These are phyloP conservation scores for Claviceps fusiformis DNA, from an alignment of 2,329 filamentous ascomycete genomes.

Conservation along the genomic window DNA sequence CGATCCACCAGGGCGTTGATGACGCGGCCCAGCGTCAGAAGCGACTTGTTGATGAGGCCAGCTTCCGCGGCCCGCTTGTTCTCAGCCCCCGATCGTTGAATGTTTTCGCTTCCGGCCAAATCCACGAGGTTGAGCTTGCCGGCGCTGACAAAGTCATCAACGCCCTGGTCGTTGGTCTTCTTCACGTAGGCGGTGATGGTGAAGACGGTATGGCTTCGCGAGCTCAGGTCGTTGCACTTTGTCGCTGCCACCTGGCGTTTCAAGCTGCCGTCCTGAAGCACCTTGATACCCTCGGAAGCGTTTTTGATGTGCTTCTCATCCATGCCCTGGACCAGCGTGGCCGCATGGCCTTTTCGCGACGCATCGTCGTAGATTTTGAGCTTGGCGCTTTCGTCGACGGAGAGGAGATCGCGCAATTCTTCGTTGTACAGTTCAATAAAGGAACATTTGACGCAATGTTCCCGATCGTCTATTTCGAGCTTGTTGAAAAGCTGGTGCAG, in stretches of 20 bases:
- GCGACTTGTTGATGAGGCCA: constrained; percentile 93
- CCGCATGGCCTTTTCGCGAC: constrained; percentile 68
- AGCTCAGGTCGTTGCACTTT: constrained; percentile 98
- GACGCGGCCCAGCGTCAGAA: constrained; percentile 86
- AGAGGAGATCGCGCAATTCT: constrained; percentile 79
- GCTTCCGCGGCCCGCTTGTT: constrained; percentile 96
- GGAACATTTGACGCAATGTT: constrained; percentile 90
- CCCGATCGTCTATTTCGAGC: constrained; percentile 62
- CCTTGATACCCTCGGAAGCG: constrained; percentile 72
- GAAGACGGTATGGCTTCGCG: constrained; percentile 92
- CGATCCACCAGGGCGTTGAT: constrained; percentile 95
- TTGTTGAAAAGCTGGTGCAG: constrained; percentile 77
- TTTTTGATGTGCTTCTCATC: constrained; percentile 87
- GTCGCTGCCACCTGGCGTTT: constrained; percentile 97
- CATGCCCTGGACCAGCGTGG: constrained; percentile 91
- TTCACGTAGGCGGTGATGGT: constrained; percentile 90
- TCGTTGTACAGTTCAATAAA: constrained; percentile 99
- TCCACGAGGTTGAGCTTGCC: constrained; percentile 96
- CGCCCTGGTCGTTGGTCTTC: constrained; percentile 63
- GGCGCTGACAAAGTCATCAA: constrained; percentile 77
- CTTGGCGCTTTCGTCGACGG: constrained; percentile 68
- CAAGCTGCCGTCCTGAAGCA: constrained; percentile 78
- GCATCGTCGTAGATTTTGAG: constrained; percentile 93
- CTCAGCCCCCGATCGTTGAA: constrained; percentile 89
- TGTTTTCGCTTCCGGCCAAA: constrained; percentile 93